phyloP scores from a whole-genome alignment of 805 yeast species.

The Saturnispora kantuleensis region DNA sequence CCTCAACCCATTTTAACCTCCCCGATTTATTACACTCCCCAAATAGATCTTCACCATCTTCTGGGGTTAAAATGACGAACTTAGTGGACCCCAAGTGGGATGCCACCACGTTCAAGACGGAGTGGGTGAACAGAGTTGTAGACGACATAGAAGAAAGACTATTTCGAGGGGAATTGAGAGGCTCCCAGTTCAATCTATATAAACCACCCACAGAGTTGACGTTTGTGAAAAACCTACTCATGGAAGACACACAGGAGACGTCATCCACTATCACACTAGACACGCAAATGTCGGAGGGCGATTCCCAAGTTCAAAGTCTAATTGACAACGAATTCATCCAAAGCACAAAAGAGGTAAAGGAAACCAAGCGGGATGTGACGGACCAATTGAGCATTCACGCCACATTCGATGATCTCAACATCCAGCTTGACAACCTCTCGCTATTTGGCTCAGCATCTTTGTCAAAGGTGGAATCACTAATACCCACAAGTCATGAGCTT shows the following conservation, averaged over 20 bases:
- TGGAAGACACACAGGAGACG: neutral
- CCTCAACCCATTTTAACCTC: too few relatives aligned
- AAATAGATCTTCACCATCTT: neutral
- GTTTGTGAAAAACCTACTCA: constrained; percentile 9
- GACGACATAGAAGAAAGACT: constrained; percentile 31
- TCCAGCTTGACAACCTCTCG: neutral
- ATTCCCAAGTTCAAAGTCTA: neutral
- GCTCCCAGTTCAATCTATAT: constrained; percentile 54
- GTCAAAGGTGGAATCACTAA: neutral
- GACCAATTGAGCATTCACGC: neutral
- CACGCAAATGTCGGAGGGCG: too few relatives aligned
- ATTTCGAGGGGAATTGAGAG: constrained; percentile 58
- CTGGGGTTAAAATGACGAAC: constrained; percentile 1
- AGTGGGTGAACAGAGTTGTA: constrained; percentile 48
- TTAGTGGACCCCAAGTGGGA: constrained; percentile 28
- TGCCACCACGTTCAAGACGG: constrained; percentile 33
- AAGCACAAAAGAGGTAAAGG: constrained; percentile 1
- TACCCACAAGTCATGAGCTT: too few relatives aligned
- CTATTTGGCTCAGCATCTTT: neutral
- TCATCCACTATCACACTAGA: too few relatives aligned
- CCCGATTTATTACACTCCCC: neutral
- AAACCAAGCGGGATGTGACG: too few relatives aligned
- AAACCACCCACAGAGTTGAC: constrained; percentile 41
- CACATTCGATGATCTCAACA: neutral
- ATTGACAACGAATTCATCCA: constrained; percentile 6